A percentile compares a stretch with the other conserved stretches of the same genome.
Evolutionary conservation across 2,329 filamentous ascomycete species (phyloP).

Genomic region (Botrytis sinoallii): DNA sequence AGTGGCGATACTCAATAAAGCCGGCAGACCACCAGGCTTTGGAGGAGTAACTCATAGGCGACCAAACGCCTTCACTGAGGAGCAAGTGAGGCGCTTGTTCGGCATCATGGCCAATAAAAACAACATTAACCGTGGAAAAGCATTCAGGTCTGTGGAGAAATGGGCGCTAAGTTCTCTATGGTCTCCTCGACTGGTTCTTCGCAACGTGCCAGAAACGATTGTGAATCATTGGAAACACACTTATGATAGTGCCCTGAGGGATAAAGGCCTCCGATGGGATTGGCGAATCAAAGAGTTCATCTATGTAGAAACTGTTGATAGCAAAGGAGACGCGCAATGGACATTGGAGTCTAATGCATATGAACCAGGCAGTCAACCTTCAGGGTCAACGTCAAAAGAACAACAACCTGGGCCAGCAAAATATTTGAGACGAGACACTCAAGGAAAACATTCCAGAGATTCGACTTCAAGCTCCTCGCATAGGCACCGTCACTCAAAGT

Average conservation of each 20-base stretch:
- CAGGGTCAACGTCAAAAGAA: neutral
- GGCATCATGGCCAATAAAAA: neutral
- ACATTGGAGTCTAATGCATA: too few species aligned
- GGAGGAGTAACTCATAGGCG: neutral
- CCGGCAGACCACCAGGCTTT: neutral
- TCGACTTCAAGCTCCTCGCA: neutral
- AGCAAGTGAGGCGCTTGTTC: neutral
- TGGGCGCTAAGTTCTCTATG: neutral
- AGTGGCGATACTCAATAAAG: neutral
- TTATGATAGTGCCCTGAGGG: neutral
- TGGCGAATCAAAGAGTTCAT: neutral
- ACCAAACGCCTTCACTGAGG: neutral
- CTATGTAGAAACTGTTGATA: neutral
- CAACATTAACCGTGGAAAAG: neutral
- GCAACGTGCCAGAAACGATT: neutral
- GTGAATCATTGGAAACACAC: neutral
- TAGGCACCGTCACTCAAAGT: neutral
- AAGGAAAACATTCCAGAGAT: neutral
- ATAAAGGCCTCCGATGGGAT: neutral
- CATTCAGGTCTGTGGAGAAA: neutral
- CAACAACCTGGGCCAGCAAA: too few species aligned
- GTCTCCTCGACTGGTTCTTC: neutral
- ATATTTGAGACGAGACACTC: too few species aligned
- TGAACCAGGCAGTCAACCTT: neutral
- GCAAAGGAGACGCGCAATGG: too few species aligned